A percentile compares a stretch with the other conserved stretches of the same genome.
These are phyloP conservation scores for Zymoseptoria crescenta DNA, from an alignment of 2,329 filamentous ascomycete species.

Conservation along the genomic window DNA sequence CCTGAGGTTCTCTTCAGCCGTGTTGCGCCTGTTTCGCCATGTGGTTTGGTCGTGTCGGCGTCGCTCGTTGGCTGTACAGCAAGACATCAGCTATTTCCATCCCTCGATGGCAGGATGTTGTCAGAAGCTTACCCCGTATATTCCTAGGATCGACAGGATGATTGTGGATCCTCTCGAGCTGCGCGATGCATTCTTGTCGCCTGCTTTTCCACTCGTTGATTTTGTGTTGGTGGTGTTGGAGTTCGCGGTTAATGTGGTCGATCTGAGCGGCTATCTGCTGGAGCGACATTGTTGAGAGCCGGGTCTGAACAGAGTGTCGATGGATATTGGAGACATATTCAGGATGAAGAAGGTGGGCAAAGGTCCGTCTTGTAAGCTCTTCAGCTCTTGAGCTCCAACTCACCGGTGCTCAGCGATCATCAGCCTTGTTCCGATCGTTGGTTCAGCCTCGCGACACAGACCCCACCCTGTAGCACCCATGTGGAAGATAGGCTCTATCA, in stretches of 20 bases:
- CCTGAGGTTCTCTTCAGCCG: neutral
- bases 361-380: neutral
- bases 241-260: neutral
- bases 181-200: neutral
- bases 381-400: no score
- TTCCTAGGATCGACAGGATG: neutral
- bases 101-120: neutral
- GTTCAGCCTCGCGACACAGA: neutral
- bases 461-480: neutral
- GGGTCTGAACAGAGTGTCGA: neutral
- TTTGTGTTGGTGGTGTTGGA: neutral
- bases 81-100: neutral
- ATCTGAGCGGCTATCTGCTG: neutral
- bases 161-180: neutral
- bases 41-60: neutral
- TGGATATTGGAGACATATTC: neutral
- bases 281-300: neutral
- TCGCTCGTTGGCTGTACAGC: neutral
- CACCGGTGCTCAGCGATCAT: neutral
- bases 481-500: neutral
- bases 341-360: neutral
- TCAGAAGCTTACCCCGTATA: neutral
- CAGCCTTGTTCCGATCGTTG: neutral
- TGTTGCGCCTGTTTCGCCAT: neutral
- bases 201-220: neutral